Evolutionary conservation across 2,329 filamentous ascomycete genomes (phyloP).

Genomic region (Furcasterigmium furcatum): DNA sequence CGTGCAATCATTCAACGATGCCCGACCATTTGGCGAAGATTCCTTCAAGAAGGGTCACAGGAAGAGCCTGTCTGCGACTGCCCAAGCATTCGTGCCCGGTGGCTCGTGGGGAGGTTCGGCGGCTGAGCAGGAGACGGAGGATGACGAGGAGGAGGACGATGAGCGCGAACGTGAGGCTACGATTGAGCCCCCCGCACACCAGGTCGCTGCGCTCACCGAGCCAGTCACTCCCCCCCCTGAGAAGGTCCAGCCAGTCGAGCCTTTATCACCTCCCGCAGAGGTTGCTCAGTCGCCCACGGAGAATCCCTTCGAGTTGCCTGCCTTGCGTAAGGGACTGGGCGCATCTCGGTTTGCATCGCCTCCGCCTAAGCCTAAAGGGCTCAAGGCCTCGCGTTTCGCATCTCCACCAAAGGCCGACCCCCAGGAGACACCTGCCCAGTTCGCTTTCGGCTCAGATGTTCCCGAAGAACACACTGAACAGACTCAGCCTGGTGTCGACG

Average conservation of each 20-base stretch:
- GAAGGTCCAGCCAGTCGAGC: neutral
- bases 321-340: conserved; percentile 33
- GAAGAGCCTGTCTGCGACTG: conserved; percentile 66
- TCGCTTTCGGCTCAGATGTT: neutral
- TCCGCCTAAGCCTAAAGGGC: conserved; percentile 36
- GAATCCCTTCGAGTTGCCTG: conserved; percentile 1
- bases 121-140: conserved; percentile 8
- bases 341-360: conserved; percentile 47
- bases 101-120: conserved; percentile 11
- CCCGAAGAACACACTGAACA: neutral
- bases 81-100: conserved; percentile 63
- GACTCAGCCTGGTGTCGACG: too few relatives aligned
- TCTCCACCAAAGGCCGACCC: conserved; percentile 20
- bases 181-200: conserved; percentile 7
- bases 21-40: conserved; percentile 45
- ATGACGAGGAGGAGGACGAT: conserved; percentile 16
- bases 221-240: neutral
- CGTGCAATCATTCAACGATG: conserved; percentile 47
- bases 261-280: neutral
- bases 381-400: conserved; percentile 42
- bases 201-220: neutral
- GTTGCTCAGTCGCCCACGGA: neutral
- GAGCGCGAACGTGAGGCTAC: conserved; percentile 13
- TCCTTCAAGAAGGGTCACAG: conserved; percentile 39
- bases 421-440: conserved; percentile 6